Conservation (phyloP, 768 basidiomycete species). For the Podaxis rugospora region DNA sequence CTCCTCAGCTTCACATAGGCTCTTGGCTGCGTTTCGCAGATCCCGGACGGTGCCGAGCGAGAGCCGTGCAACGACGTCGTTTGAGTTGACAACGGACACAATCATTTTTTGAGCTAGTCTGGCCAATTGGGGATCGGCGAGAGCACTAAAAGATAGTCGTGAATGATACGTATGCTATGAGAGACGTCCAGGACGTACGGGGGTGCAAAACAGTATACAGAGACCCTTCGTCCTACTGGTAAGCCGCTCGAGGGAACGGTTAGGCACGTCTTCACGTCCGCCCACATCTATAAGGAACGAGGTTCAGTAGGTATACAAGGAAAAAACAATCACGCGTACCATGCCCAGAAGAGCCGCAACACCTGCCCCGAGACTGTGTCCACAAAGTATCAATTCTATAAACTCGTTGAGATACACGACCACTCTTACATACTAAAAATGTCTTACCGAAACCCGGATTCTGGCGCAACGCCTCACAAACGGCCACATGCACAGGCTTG, state of each 20-base stretch:
- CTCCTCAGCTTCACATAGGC: slow-evolving; percentile 73
- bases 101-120: slow-evolving; percentile 60
- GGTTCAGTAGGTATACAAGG: neutral
- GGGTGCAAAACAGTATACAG: slow-evolving; percentile 77
- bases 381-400: slow-evolving; percentile 69
- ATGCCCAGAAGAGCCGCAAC: slow-evolving; percentile 73
- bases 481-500: slow-evolving; percentile 73
- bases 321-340: slow-evolving; percentile 33
- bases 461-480: slow-evolving; percentile 59
- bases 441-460: slow-evolving; percentile 71
- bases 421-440: neutral
- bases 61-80: slow-evolving; percentile 75
- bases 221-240: slow-evolving; percentile 59
- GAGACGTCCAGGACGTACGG: slow-evolving; percentile 44
- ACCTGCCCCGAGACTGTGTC: slow-evolving; percentile 82
- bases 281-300: slow-evolving; percentile 67
- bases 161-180: neutral
- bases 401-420: neutral
- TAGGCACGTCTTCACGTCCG: slow-evolving; percentile 71
- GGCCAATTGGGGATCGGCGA: slow-evolving; percentile 57
- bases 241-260: slow-evolving; percentile 67
- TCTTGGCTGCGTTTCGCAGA: slow-evolving; percentile 66
- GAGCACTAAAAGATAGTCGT: slow-evolving; percentile 36
- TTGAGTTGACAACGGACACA: slow-evolving; percentile 76
- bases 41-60: slow-evolving; percentile 77